These are phyloP conservation scores for Parietaria judaica DNA, from an alignment of 306 rosid species.

Conservation along the genomic window DNA sequence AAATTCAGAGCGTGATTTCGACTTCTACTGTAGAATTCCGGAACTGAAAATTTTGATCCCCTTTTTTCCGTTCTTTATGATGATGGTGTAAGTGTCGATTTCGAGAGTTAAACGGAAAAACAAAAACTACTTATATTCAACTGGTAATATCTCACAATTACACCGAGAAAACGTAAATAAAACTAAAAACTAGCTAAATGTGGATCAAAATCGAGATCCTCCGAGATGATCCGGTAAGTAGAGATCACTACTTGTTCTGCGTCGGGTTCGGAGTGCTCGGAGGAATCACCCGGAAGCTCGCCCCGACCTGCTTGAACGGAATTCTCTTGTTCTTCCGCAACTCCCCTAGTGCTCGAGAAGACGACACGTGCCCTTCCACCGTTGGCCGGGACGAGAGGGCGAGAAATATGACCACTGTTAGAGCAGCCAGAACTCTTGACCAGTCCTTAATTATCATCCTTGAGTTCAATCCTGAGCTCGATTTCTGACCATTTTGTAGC, in stretches of 20 bases:
- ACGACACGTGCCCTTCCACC: slow-evolving; percentile 13
- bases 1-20: slow-evolving; percentile 9
- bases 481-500: background rate
- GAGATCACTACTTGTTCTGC: slow-evolving; percentile 53
- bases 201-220: slow-evolving; percentile 18
- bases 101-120: too few relatives aligned
- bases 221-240: slow-evolving; percentile 10
- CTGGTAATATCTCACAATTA: too few relatives aligned
- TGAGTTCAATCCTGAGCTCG: slow-evolving; percentile 7
- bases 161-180: too few relatives aligned
- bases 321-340: slow-evolving; percentile 30
- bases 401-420: slow-evolving; percentile 36
- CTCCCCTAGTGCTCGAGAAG: slow-evolving; percentile 17
- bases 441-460: slow-evolving; percentile 34
- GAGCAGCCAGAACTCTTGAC: slow-evolving; percentile 42
- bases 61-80: slow-evolving; percentile 15
- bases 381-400: slow-evolving; percentile 25
- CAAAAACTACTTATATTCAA: too few relatives aligned
- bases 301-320: slow-evolving; percentile 32
- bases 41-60: slow-evolving; percentile 8
- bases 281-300: slow-evolving; percentile 50
- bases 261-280: slow-evolving; percentile 55
- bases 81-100: slow-evolving; percentile 5
- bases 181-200: too few relatives aligned
- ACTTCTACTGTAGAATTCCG: background rate